Evolutionary conservation across 179 eudicot species (phyloP).

Genomic region (Gypsophila paniculata): DNA sequence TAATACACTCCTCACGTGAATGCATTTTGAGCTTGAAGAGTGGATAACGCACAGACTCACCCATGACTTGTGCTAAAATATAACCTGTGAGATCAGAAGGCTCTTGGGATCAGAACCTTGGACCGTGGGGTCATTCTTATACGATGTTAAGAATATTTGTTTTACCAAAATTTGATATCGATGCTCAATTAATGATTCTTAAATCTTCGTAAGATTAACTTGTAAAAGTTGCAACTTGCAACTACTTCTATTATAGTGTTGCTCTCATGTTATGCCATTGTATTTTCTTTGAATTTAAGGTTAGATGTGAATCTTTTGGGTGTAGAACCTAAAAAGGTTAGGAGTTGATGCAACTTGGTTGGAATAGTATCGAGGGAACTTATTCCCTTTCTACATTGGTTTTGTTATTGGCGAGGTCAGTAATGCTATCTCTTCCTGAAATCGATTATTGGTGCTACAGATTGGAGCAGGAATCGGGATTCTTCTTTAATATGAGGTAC

Average conservation of each 20-base stretch:
- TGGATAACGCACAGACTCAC: no score
- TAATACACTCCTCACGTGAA: no score
- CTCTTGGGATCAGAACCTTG: no score
- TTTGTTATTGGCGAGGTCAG: background rate
- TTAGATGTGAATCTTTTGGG: background rate
- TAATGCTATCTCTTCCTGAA: constrained; percentile 5
- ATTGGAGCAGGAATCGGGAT: constrained; percentile 49
- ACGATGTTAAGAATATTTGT: no score
- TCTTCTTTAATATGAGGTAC: constrained; percentile 43
- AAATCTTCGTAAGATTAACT: no score
- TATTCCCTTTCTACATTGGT: background rate
- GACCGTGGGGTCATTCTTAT: no score
- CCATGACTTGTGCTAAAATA: no score
- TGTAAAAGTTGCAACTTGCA: background rate
- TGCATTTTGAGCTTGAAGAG: no score
- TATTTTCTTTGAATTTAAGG: constrained; percentile 5
- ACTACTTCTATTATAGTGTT: background rate
- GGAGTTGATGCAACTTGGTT: background rate
- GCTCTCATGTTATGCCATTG: background rate
- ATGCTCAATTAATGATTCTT: no score
- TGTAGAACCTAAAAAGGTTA: background rate
- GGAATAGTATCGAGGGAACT: background rate
- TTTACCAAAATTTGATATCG: no score
- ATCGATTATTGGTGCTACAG: constrained; percentile 24
- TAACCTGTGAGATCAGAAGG: no score